Conservation (phyloP, 2,329 filamentous ascomycete species). For the Xylariales sp. region DNA sequence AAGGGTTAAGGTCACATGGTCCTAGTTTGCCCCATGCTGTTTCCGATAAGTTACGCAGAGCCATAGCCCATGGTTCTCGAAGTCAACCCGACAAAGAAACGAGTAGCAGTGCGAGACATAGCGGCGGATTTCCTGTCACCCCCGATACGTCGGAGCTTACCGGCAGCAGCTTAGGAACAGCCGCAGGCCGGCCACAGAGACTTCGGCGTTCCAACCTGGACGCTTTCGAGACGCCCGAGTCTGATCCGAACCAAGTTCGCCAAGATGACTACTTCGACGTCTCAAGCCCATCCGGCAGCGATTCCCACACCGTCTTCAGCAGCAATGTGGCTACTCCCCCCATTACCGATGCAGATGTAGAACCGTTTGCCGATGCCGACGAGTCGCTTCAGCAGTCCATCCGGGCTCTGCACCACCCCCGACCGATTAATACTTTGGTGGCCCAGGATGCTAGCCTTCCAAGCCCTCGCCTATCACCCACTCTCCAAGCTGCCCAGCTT, state of each 20-base stretch:
- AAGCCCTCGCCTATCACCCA: slow-evolving; percentile 90
- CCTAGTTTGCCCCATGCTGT: slow-evolving; percentile 23
- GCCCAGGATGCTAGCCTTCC: slow-evolving; percentile 89
- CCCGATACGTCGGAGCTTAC: slow-evolving; percentile 52
- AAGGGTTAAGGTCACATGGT: slow-evolving; percentile 18
- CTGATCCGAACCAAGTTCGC: slow-evolving; percentile 31
- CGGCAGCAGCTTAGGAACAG: slow-evolving; percentile 11
- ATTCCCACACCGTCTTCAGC: slow-evolving; percentile 56
- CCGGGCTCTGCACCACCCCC: slow-evolving; percentile 40
- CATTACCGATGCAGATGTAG: slow-evolving; percentile 67
- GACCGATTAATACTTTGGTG: slow-evolving; percentile 63
- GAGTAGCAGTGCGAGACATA: slow-evolving; percentile 12
- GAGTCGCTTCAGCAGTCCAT: slow-evolving; percentile 43
- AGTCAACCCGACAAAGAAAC: no score
- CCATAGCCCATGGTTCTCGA: slow-evolving; percentile 24
- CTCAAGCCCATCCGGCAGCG: slow-evolving; percentile 48
- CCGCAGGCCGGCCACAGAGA: slow-evolving; percentile 29
- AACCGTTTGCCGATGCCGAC: slow-evolving; percentile 51
- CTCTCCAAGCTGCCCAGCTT: slow-evolving; percentile 66
- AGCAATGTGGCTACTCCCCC: slow-evolving; percentile 69
- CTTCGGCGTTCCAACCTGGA: slow-evolving; percentile 37
- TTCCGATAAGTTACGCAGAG: slow-evolving; percentile 35
- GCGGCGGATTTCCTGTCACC: slow-evolving; percentile 41
- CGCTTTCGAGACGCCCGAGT: slow-evolving; percentile 39
- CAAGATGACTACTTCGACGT: slow-evolving; percentile 37